Percentiles rank a stretch among this genome's conserved stretches.
Conservation (phyloP, 2,329 filamentous ascomycete genomes). For the Alternaria atra region DNA sequence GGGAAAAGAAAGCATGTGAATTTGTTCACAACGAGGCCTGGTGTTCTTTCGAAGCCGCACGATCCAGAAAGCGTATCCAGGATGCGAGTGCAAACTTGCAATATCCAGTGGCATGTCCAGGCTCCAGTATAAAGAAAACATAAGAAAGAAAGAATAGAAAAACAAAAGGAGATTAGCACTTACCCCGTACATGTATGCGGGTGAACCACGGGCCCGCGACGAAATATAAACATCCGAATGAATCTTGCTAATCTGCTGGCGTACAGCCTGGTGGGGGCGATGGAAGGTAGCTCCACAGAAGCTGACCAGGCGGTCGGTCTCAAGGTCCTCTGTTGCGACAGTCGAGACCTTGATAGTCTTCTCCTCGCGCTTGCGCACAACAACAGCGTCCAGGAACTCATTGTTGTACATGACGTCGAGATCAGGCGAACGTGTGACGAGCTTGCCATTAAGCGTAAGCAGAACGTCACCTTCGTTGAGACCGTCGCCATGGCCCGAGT, state of each 20-base stretch:
- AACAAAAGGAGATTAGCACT: conserved; percentile 28
- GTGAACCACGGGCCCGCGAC: conserved; percentile 64
- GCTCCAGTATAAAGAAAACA: background rate
- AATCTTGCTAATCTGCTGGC: conserved; percentile 95
- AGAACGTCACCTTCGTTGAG: conserved; percentile 92
- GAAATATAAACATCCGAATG: conserved; percentile 97
- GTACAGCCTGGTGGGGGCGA: conserved; percentile 91
- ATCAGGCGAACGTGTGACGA: conserved; percentile 92
- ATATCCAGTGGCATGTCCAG: background rate
- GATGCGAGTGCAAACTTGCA: background rate
- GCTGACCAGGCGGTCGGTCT: conserved; percentile 89
- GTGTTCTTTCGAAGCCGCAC: background rate
- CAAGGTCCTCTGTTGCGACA: conserved; percentile 86
- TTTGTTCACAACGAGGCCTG: too few species aligned
- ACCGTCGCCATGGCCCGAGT: conserved; percentile 68
- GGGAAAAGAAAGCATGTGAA: too few species aligned
- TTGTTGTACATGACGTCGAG: conserved; percentile 97
- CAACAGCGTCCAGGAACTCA: conserved; percentile 80
- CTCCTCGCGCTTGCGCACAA: conserved; percentile 86
- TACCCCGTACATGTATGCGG: conserved; percentile 48
- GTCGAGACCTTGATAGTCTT: conserved; percentile 81
- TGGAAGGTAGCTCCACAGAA: conserved; percentile 97
- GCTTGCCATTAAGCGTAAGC: conserved; percentile 86
- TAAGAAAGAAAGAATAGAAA: conserved; percentile 51
- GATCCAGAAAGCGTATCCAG: background rate